Conservation (phyloP, 169 alveolate genomes). For the Cryptosporidium ubiquitum region DNA sequence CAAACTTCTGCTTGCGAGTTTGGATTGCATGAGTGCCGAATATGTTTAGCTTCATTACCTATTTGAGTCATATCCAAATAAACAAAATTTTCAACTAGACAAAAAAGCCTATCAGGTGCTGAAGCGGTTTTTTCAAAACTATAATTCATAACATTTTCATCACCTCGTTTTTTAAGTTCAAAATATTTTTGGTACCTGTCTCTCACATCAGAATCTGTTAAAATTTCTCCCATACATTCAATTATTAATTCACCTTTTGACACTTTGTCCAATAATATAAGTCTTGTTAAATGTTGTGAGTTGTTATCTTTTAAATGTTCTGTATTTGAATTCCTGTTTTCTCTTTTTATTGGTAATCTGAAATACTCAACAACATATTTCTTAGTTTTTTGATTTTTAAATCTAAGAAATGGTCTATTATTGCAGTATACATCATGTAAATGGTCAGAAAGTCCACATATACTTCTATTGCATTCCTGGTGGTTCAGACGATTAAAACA, state of each 20-base stretch:
- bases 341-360: slow-evolving; percentile 2
- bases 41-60: slow-evolving; percentile 68
- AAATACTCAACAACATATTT: slow-evolving; percentile 32
- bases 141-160: slow-evolving; percentile 15
- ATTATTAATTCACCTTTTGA: slow-evolving; percentile 64
- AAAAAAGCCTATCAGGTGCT: slow-evolving; percentile 27
- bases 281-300: not conserved
- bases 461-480: slow-evolving; percentile 48
- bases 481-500: slow-evolving; percentile 62
- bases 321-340: not conserved
- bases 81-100: slow-evolving; percentile 50
- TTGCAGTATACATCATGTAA: slow-evolving; percentile 62
- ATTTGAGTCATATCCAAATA: slow-evolving; percentile 65
- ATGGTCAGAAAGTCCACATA: slow-evolving; percentile 65
- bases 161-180: not conserved
- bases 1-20: slow-evolving; percentile 67
- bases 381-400: slow-evolving; percentile 2
- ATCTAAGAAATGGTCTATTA: slow-evolving; percentile 55
- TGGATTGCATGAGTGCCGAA: slow-evolving; percentile 67
- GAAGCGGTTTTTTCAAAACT: not conserved
- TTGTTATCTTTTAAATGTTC: not conserved
- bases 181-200: slow-evolving; percentile 46
- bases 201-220: slow-evolving; percentile 53
- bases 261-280: slow-evolving; percentile 3
- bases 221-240: slow-evolving; percentile 62